Evolutionary conservation across 2,329 filamentous ascomycete species (phyloP).

Genomic region (Paecilomyces sp.): DNA sequence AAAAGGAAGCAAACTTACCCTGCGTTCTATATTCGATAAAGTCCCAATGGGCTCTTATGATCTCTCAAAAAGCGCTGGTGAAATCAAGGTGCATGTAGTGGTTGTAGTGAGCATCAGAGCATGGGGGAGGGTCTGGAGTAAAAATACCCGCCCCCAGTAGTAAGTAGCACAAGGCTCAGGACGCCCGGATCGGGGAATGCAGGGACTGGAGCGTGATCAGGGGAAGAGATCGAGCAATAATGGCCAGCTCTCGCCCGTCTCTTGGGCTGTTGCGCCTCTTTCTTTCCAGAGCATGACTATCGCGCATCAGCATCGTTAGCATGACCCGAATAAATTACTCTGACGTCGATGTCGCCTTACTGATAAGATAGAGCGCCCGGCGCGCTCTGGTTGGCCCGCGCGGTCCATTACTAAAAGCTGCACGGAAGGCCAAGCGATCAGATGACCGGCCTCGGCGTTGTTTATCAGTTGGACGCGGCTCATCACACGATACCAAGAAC

Average conservation of each 20-base stretch:
- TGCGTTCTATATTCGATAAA: neutral
- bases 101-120: neutral
- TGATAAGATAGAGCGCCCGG: neutral
- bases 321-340: neutral
- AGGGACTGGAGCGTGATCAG: neutral
- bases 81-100: neutral
- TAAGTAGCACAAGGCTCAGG: neutral
- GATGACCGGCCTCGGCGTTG: neutral
- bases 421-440: neutral
- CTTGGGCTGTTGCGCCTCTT: neutral
- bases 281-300: neutral
- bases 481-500: neutral
- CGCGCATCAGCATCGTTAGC: neutral
- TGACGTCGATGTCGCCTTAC: neutral
- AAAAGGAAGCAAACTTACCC: neutral
- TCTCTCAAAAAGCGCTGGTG: neutral
- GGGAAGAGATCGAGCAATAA: neutral
- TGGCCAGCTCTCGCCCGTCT: neutral
- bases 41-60: neutral
- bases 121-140: neutral
- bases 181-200: neutral
- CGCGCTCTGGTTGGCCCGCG: neutral
- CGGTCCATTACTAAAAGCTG: neutral
- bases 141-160: neutral
- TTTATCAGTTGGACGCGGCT: neutral